Evolutionary conservation across 1,284 basidiomycete species (phyloP).

Genomic region (Leccinum subfulvum): DNA sequence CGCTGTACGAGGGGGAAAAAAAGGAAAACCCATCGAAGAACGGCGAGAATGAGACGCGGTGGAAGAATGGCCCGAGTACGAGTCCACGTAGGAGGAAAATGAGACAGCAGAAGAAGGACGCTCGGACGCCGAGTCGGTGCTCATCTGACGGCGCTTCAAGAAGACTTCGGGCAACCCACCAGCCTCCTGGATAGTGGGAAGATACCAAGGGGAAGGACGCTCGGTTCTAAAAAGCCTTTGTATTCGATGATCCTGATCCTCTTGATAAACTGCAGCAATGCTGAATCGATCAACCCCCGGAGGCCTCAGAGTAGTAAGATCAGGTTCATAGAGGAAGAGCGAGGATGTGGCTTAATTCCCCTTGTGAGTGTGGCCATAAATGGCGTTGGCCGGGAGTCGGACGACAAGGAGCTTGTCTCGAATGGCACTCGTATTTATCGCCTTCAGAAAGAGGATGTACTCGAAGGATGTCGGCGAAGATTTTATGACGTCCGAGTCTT

Average conservation of each 20-base stretch:
- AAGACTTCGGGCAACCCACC: slow-evolving; percentile 83
- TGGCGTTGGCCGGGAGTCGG: slow-evolving; percentile 85
- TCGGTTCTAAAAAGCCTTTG: slow-evolving; percentile 82
- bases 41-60: too few species aligned
- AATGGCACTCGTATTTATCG: slow-evolving; percentile 74
- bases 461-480: slow-evolving; percentile 75
- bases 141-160: slow-evolving; percentile 32
- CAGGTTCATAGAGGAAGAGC: slow-evolving; percentile 95
- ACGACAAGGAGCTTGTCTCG: slow-evolving; percentile 56
- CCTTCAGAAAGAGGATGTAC: slow-evolving; percentile 74
- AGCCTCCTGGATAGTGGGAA: slow-evolving; percentile 90
- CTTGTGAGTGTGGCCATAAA: slow-evolving; percentile 79
- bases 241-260: slow-evolving; percentile 73
- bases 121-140: too few species aligned
- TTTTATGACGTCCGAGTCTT: slow-evolving; percentile 58
- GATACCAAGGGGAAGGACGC: slow-evolving; percentile 80
- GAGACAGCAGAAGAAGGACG: too few species aligned
- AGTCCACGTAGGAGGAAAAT: too few species aligned
- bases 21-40: too few species aligned
- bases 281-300: slow-evolving; percentile 91
- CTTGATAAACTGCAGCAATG: slow-evolving; percentile 84
- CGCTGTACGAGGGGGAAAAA: too few species aligned
- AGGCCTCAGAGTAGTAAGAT: slow-evolving; percentile 70
- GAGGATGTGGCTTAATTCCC: slow-evolving; percentile 71
- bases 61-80: too few species aligned